These are phyloP conservation scores for Gynandropsis gynandra DNA, from an alignment of 345 rosid genomes.

Conservation along the genomic window DNA sequence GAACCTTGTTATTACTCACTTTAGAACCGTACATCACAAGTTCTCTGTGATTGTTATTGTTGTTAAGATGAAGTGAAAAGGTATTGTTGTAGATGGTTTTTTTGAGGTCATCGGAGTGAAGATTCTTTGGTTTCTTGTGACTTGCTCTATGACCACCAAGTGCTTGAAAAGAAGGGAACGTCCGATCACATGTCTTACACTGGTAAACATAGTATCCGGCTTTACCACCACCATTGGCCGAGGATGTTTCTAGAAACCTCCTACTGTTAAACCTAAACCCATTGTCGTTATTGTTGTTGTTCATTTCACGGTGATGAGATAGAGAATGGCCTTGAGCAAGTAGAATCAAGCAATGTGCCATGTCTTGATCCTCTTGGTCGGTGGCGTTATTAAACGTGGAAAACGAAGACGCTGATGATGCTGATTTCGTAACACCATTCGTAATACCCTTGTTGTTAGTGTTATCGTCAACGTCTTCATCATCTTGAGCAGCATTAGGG, in stretches of 20 bases:
- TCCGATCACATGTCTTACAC: slow-evolving; percentile 85
- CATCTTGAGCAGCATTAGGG: slow-evolving; percentile 20
- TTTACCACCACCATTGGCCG: slow-evolving; percentile 35
- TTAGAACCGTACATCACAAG: slow-evolving; percentile 17
- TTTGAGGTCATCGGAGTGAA: slow-evolving; percentile 26
- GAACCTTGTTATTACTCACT: slow-evolving; percentile 42
- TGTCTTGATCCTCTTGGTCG: slow-evolving; percentile 76
- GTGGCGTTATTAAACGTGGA: slow-evolving; percentile 33
- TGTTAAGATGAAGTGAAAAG: slow-evolving; percentile 51
- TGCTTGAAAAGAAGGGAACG: slow-evolving; percentile 93
- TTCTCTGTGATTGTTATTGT: slow-evolving; percentile 24
- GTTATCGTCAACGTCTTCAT: slow-evolving; percentile 7
- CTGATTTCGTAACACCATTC: slow-evolving; percentile 17
- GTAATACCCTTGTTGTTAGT: slow-evolving; percentile 15
- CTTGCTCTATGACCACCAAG: slow-evolving; percentile 97
- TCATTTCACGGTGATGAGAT: slow-evolving; percentile 14
- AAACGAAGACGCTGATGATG: slow-evolving; percentile 32
- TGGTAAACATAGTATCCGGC: slow-evolving; percentile 74
- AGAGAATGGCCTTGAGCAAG: slow-evolving; percentile 63
- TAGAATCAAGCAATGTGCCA: slow-evolving; percentile 92
- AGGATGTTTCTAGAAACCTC: slow-evolving; percentile 51
- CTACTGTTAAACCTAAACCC: slow-evolving; percentile 49
- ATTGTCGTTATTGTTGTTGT: slow-evolving; percentile 8
- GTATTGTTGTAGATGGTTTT: slow-evolving; percentile 37
- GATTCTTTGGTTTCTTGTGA: slow-evolving; percentile 72